phyloP scores from a whole-genome alignment of 805 yeast species.

The Kazachstania psychrophila region DNA sequence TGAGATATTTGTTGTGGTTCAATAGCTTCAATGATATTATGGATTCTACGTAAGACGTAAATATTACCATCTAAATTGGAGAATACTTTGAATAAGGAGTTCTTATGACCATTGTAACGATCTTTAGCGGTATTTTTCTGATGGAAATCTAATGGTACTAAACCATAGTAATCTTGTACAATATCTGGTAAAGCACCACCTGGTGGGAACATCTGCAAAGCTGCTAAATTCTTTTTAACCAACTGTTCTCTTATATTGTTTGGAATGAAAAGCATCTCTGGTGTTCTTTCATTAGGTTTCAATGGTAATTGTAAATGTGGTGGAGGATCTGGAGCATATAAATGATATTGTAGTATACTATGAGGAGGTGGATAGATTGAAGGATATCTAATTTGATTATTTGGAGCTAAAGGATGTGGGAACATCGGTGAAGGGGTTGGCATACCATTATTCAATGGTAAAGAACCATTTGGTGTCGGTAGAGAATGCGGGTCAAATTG shows the following conservation, averaged over 20 bases:
- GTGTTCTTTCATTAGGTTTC: constrained; percentile 61
- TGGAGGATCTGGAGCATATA: constrained; percentile 85
- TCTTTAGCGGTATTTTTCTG: constrained; percentile 30
- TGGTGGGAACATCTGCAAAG: constrained; percentile 51
- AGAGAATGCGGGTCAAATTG: not conserved
- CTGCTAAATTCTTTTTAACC: constrained; percentile 68
- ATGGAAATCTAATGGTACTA: constrained; percentile 65
- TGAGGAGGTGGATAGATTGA: constrained; percentile 33
- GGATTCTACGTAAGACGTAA: constrained; percentile 69
- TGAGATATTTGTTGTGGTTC: constrained; percentile 51
- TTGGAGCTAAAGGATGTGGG: not conserved
- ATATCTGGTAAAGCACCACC: constrained; percentile 51
- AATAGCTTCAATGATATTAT: constrained; percentile 40
- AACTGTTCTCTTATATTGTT: constrained; percentile 61
- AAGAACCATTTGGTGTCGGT: not conserved
- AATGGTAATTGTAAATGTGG: constrained; percentile 55
- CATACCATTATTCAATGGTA: not conserved
- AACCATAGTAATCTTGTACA: constrained; percentile 74
- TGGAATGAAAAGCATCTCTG: constrained; percentile 62
- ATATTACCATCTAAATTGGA: constrained; percentile 71
- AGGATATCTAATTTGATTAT: constrained; percentile 21
- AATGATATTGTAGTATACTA: constrained; percentile 58
- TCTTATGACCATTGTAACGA: constrained; percentile 42
- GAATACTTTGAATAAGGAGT: constrained; percentile 67
- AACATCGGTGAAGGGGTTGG: not conserved